phyloP scores from a whole-genome alignment of 2,329 filamentous ascomycete genomes.

The Verticillium tricorpus region DNA sequence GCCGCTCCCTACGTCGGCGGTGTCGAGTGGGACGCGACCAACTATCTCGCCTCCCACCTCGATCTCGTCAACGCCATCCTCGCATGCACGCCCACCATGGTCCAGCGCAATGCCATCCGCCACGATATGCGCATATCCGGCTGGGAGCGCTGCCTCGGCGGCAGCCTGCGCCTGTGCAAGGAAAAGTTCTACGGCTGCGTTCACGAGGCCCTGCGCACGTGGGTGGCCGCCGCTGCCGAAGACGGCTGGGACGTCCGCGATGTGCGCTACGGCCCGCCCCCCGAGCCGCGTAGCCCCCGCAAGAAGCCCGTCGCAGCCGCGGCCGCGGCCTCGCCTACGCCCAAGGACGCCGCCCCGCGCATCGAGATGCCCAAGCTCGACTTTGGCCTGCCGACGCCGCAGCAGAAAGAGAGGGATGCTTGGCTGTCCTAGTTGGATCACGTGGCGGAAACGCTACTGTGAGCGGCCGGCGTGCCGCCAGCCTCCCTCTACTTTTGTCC shows the following conservation, averaged over 20 bases:
- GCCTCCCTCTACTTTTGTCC: not conserved
- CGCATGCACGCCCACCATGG: conserved; percentile 66
- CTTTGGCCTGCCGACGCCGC: conserved; percentile 32
- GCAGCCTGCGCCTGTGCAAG: conserved; percentile 83
- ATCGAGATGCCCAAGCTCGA: conserved; percentile 57
- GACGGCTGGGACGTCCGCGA: conserved; percentile 84
- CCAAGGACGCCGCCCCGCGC: conserved; percentile 52
- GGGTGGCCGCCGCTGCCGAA: conserved; percentile 81
- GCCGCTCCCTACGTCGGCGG: conserved; percentile 95
- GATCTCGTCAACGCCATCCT: conserved; percentile 90
- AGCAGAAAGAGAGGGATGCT: conserved; percentile 22
- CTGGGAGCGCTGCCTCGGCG: conserved; percentile 86
- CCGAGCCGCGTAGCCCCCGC: conserved; percentile 38
- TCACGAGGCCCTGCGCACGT: conserved; percentile 82
- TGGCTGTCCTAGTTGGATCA: conserved; percentile 16
- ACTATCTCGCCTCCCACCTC: conserved; percentile 88
- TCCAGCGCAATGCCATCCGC: conserved; percentile 75
- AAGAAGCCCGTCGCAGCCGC: conserved; percentile 34
- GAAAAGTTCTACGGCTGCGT: conserved; percentile 95
- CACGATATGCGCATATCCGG: conserved; percentile 75
- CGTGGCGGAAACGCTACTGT: not conserved
- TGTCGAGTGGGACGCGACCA: conserved; percentile 98
- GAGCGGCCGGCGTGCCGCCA: not conserved
- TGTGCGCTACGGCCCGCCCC: conserved; percentile 68
- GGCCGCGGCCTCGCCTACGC: conserved; percentile 17